A percentile compares a stretch with the other conserved stretches of the same genome.
Evolutionary conservation across 495 filamentous ascomycete genomes (phyloP).

Genomic region (Thermothielavioides terrestris): DNA sequence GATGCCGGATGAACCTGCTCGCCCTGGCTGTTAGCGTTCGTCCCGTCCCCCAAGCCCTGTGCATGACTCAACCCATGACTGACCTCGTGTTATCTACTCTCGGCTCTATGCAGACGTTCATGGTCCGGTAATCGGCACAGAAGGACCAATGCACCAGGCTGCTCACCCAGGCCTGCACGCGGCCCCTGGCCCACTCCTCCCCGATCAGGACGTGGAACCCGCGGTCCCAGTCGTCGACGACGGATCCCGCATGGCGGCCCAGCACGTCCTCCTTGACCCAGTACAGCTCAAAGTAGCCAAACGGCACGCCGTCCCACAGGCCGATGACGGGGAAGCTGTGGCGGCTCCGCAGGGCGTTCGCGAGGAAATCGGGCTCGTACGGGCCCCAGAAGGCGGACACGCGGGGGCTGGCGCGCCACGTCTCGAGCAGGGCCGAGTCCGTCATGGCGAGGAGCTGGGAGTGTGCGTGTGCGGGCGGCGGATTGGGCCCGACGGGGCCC

Average conservation of each 20-base stretch:
- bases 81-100: slow-evolving; percentile 87
- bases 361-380: slow-evolving; percentile 59
- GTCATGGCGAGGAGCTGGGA: slow-evolving; percentile 29
- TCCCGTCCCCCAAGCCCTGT: slow-evolving; percentile 2
- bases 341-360: slow-evolving; percentile 49
- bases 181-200: slow-evolving; percentile 84
- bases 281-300: slow-evolving; percentile 97
- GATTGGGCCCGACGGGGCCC: slow-evolving; percentile 41
- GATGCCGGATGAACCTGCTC: slow-evolving; percentile 69
- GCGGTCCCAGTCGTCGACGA: slow-evolving; percentile 70
- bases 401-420: slow-evolving; percentile 85
- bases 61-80: slow-evolving; percentile 22
- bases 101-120: slow-evolving; percentile 76
- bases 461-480: slow-evolving; percentile 16
- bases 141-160: slow-evolving; percentile 80
- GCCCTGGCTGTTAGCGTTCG: not conserved
- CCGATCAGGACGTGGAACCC: slow-evolving; percentile 85
- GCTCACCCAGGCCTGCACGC: slow-evolving; percentile 72
- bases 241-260: slow-evolving; percentile 52
- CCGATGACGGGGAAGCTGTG: slow-evolving; percentile 90
- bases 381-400: slow-evolving; percentile 77
- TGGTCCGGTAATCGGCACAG: slow-evolving; percentile 70
- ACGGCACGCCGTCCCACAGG: slow-evolving; percentile 89
- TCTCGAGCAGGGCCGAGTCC: slow-evolving; percentile 70
- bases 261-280: slow-evolving; percentile 93